A percentile compares a stretch with the other conserved stretches of the same genome.
Conservation (phyloP, 2,329 filamentous ascomycete genomes). For the Macrophomina tecta region DNA sequence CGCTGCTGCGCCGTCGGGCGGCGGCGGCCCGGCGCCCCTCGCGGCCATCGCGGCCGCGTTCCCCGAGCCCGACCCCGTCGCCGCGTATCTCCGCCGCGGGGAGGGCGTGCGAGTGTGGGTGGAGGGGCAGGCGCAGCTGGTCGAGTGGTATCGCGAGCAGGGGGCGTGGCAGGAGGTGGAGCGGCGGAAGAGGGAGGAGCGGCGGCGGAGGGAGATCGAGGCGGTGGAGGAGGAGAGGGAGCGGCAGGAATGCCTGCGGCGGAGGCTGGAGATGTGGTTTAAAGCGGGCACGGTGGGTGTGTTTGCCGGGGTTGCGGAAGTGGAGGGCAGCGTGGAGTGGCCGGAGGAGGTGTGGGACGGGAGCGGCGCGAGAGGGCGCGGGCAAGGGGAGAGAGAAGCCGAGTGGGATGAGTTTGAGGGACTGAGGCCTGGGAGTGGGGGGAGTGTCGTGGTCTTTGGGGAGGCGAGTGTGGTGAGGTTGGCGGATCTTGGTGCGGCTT, state of each 20-base stretch:
- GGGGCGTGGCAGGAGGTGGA: neutral
- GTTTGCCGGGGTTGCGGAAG: neutral
- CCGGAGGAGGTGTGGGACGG: constrained; percentile 2
- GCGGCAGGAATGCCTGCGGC: neutral
- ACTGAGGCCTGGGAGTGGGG: neutral
- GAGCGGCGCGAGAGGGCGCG: neutral
- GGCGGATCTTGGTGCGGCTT: neutral
- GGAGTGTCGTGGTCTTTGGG: neutral
- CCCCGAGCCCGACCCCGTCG: neutral
- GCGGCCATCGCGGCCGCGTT: neutral
- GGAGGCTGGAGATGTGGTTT: neutral
- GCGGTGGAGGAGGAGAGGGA: constrained; percentile 2
- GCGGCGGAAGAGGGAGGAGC: constrained; percentile 3
- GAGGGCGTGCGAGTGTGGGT: neutral
- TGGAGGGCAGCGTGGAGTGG: neutral
- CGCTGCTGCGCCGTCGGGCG: neutral
- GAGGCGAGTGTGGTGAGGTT: too few relatives aligned
- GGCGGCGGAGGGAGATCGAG: neutral
- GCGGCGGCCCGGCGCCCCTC: neutral
- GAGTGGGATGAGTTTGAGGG: neutral
- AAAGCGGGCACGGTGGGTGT: neutral
- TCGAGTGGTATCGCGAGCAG: neutral
- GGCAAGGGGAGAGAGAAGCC: neutral
- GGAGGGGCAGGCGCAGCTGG: neutral
- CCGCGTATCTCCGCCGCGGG: neutral